Percentiles rank a stretch among this genome's conserved stretches.
Evolutionary conservation across 2,329 filamentous ascomycete genomes (phyloP).

Genomic region (Delphinella strobiligena): DNA sequence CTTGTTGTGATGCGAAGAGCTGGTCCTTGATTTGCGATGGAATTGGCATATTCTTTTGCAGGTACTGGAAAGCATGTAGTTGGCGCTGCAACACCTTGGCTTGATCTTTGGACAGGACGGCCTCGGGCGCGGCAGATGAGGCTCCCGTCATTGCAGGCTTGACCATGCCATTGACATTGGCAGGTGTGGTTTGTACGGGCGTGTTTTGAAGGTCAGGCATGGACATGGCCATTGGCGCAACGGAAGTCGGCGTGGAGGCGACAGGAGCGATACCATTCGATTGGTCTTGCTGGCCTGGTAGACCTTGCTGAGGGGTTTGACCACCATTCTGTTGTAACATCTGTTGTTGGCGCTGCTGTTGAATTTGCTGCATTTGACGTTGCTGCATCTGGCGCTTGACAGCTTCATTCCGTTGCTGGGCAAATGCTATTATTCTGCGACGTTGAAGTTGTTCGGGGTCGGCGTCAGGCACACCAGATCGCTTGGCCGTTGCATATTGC

Average conservation of each 20-base stretch:
- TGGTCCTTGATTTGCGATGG: conserved; percentile 68
- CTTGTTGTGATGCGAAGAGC: conserved; percentile 63
- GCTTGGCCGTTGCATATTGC: conserved; percentile 86
- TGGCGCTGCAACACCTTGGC: conserved; percentile 68
- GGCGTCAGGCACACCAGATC: conserved; percentile 63
- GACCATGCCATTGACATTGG: conserved; percentile 8
- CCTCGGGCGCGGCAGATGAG: conserved; percentile 26
- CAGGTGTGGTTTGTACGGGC: conserved; percentile 1
- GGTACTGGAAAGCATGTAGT: conserved; percentile 80
- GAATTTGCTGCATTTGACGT: conserved; percentile 13
- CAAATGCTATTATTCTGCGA: conserved; percentile 58
- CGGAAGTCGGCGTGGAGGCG: neutral
- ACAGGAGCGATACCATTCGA: neutral
- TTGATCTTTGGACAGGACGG: conserved; percentile 61
- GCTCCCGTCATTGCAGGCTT: conserved; percentile 27
- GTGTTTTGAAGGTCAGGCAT: neutral
- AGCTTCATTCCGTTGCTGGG: conserved; percentile 40
- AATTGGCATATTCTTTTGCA: conserved; percentile 77
- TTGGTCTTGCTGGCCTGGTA: conserved; percentile 1
- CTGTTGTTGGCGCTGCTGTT: conserved; percentile 24
- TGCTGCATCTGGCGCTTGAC: conserved; percentile 35
- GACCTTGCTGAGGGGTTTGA: conserved; percentile 3
- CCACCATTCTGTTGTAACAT: conserved; percentile 31
- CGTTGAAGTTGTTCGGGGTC: conserved; percentile 84
- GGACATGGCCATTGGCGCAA: too few species aligned